Conservation (phyloP, 805 yeast genomes). For the Kodamaea lidongshanica region DNA sequence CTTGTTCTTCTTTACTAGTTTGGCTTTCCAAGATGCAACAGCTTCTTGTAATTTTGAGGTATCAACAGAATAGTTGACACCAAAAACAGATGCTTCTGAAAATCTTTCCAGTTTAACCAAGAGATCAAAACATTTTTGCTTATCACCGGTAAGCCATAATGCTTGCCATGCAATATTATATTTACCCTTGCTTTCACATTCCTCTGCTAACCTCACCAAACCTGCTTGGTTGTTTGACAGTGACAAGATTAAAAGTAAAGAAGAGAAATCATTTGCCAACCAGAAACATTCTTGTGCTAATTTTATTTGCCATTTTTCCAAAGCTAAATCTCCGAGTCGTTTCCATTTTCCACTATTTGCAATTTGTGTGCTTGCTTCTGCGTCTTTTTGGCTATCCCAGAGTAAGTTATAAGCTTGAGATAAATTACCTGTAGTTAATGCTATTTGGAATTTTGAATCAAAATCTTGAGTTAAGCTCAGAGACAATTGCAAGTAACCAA, state of each 20-base stretch:
- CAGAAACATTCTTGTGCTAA: slow-evolving; percentile 76
- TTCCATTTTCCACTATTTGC: slow-evolving; percentile 64
- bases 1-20: slow-evolving; percentile 48
- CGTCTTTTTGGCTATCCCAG: slow-evolving; percentile 23
- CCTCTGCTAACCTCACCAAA: slow-evolving; percentile 55
- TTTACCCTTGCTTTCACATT: slow-evolving; percentile 68
- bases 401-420: slow-evolving; percentile 57
- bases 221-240: slow-evolving; percentile 66
- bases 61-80: slow-evolving; percentile 55
- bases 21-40: slow-evolving; percentile 63
- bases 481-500: slow-evolving; percentile 82
- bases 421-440: slow-evolving; percentile 70
- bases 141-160: slow-evolving; percentile 79
- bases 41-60: slow-evolving; percentile 38
- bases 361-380: slow-evolving; percentile 13
- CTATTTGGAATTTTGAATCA: slow-evolving; percentile 89
- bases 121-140: slow-evolving; percentile 55
- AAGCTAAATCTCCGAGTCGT: slow-evolving; percentile 80
- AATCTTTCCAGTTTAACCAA: slow-evolving; percentile 61
- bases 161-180: slow-evolving; percentile 89
- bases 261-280: slow-evolving; percentile 73
- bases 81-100: slow-evolving; percentile 82
- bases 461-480: slow-evolving; percentile 74
- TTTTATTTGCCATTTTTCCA: slow-evolving; percentile 69
- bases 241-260: slow-evolving; percentile 74